phyloP scores from a whole-genome alignment of 345 rosid genomes.

The Luvunga scandens region DNA sequence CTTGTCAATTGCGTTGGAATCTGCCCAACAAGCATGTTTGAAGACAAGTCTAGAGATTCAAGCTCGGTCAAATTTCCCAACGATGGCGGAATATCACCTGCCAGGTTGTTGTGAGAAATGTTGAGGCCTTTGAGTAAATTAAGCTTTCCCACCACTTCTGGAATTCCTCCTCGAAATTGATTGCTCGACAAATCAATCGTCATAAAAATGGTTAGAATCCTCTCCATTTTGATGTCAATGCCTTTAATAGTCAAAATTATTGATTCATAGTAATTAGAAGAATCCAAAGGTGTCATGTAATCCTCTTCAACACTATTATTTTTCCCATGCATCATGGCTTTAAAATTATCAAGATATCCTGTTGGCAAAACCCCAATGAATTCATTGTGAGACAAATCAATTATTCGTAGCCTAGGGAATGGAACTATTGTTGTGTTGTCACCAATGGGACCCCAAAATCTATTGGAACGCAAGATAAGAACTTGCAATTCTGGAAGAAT shows the following conservation, averaged over 20 bases:
- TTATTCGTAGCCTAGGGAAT: not conserved
- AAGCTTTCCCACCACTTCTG: not conserved
- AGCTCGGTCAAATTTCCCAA: not conserved
- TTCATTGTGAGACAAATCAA: not conserved
- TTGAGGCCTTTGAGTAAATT: not conserved
- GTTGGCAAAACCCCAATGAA: not conserved
- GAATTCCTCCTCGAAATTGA: not conserved
- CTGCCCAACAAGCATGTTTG: not conserved
- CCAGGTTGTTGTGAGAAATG: not conserved
- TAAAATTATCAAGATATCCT: not conserved
- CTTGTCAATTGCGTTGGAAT: not conserved
- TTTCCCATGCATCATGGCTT: not conserved
- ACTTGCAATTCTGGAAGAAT: not conserved
- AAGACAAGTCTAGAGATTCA: not conserved
- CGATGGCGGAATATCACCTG: not conserved
- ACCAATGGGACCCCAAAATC: not conserved
- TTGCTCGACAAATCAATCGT: not conserved
- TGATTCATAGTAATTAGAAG: not conserved
- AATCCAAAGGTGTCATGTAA: not conserved
- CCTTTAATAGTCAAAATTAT: not conserved
- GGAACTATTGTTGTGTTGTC: not conserved
- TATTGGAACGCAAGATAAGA: not conserved
- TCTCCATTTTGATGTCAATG: not conserved
- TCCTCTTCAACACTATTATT: not conserved
- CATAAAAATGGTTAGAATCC: not conserved